Conservation (phyloP, 2,329 filamentous ascomycete species). For the Fusarium pseudocircinatum region DNA sequence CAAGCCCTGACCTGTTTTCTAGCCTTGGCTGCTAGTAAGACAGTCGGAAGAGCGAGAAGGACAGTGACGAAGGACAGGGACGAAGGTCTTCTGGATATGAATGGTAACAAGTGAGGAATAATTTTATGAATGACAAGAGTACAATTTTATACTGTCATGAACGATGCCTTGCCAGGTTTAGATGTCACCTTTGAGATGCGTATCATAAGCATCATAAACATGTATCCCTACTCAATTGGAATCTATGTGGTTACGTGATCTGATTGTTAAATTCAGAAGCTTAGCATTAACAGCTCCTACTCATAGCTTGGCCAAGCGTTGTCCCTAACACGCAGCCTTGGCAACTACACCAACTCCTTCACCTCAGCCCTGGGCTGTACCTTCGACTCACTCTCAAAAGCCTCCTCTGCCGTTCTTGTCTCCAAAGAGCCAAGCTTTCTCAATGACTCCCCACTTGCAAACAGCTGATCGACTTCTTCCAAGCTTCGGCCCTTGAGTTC, state of each 20-base stretch:
- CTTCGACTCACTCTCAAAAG: background rate
- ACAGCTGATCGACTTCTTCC: slow-evolving; percentile 61
- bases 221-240: rapidly evolving
- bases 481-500: slow-evolving; percentile 65
- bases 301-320: background rate
- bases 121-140: no score
- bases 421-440: background rate
- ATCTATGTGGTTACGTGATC: background rate
- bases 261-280: no score
- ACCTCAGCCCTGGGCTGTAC: background rate
- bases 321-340: rapidly evolving
- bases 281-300: rapidly evolving
- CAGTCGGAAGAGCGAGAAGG: background rate
- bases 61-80: no score
- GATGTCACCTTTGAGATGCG: rapidly evolving
- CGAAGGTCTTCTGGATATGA: background rate
- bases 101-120: no score
- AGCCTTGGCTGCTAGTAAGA: background rate
- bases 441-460: slow-evolving; percentile 28
- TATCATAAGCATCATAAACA: background rate
- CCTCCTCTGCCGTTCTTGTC: background rate
- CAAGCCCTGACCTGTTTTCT: background rate
- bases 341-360: background rate
- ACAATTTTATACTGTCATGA: rapidly evolving
- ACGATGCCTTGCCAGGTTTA: rapidly evolving